phyloP scores from a whole-genome alignment of 352 stramenopile species.

The Phytopythium kandeliae region DNA sequence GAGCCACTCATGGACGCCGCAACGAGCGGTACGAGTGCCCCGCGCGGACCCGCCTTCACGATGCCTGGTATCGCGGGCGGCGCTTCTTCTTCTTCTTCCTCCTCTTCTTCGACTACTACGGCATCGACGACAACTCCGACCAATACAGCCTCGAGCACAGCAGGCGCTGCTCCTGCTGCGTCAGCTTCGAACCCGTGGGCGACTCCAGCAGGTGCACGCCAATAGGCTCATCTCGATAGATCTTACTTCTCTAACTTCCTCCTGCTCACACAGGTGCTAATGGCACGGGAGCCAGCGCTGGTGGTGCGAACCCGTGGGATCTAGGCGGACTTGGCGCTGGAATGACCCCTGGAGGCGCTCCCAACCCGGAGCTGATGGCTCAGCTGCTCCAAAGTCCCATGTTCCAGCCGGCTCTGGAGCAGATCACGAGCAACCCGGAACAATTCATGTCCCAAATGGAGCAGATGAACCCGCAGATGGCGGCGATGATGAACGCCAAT shows the following conservation, averaged over 20 bases:
- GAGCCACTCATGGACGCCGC: conserved; percentile 95
- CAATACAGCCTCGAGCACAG: conserved; percentile 13
- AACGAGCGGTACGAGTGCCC: conserved; percentile 32
- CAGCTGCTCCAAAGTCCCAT: conserved; percentile 86
- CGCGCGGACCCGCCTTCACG: conserved; percentile 64
- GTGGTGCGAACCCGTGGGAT: conserved; percentile 67
- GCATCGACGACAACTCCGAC: conserved; percentile 17
- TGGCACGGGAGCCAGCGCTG: conserved; percentile 10
- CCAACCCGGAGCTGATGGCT: conserved; percentile 71
- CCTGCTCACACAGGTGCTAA: conserved; percentile 7
- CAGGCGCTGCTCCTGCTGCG: conserved; percentile 10
- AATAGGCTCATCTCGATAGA: neutral
- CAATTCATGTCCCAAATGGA: conserved; percentile 83
- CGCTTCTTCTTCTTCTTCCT: conserved; percentile 5
- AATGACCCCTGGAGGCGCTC: conserved; percentile 18
- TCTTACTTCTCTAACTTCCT: neutral
- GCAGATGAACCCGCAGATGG: conserved; percentile 88
- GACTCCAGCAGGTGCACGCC: conserved; percentile 3
- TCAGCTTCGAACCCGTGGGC: conserved; percentile 58
- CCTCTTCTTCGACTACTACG: too few species aligned
- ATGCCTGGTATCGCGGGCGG: conserved; percentile 77
- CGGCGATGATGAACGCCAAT: conserved; percentile 81
- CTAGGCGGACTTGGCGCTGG: conserved; percentile 19
- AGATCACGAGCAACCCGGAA: conserved; percentile 78
- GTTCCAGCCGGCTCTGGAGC: conserved; percentile 77